Base-by-base conservation (phyloP, 108 stramenopile genomes). In the Aureococcus anophagefferens region DNA sequence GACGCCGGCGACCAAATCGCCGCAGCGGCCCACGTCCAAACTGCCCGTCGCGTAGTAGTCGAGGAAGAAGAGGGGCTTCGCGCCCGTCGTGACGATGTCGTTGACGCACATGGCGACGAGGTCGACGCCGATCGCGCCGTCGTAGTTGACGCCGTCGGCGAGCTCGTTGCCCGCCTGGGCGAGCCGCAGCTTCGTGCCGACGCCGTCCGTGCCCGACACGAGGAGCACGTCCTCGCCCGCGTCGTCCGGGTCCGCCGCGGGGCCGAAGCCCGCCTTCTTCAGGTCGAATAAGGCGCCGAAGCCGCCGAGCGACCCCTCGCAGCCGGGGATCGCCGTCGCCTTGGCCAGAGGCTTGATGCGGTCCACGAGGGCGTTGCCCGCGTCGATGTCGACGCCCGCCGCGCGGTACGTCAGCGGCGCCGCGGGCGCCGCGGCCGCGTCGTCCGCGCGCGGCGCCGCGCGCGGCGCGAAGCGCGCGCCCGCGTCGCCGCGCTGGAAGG, bases 31-130 rank as follows among this genome's bases (percentile, higher is more conserved):
- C 18, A 95, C 83, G 46, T 93, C 89, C 36, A 98, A 86, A 68
- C 87, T 85, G 30, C 95, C 97, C 25, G 94, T 95, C 34, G 97
- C 95, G 80, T 91, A 96, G 85, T 98, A 98, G 84, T 98, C 97
- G 4, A 98, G 85, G 85, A 98, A 98, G 87, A 96, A 98, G 31
- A 98, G 76, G 5, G 97, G 97, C 77, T 96, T 93, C 9, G 94
- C 97, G 68, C 95, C 97, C 25, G 91, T 89, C 33, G 93, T 92
- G 63, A 96, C 90, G 29, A 98, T 88, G 79, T 98, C 97, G 78
- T 98, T 98, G 35, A 96, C 95, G 79, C 95, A 96, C 97, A 96
- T 98, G 33, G 97, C 95, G 45, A 96, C 95, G 46, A 96, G 85
- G 85, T 98, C 95, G 67, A 98, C 84, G 32, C 96, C 96, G 71